These are phyloP conservation scores for Planoprotostelium fungivorum DNA, from an alignment of 78 protist species.

Conservation along the genomic window DNA sequence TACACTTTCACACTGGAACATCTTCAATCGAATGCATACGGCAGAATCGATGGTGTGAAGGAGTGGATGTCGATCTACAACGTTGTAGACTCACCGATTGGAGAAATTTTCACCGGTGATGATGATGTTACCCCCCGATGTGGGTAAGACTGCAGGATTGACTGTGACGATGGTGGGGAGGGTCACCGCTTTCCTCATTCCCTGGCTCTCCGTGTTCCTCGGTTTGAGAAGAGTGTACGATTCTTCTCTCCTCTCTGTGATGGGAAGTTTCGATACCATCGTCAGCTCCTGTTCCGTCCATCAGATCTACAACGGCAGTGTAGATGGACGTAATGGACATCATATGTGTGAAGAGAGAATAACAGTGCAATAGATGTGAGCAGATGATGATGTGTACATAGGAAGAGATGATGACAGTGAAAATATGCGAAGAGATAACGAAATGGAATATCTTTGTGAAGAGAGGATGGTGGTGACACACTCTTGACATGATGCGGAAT, in stretches of 20 bases:
- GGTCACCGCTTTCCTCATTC: neutral
- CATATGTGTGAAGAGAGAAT: too few relatives aligned
- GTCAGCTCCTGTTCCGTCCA: neutral
- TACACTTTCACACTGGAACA: neutral
- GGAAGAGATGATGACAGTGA: too few relatives aligned
- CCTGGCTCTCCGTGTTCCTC: neutral
- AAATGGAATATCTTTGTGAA: too few relatives aligned
- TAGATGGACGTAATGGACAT: too few relatives aligned
- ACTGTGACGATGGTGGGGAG: neutral
- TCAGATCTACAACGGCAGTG: neutral
- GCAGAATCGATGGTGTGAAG: neutral
- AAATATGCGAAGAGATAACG: too few relatives aligned
- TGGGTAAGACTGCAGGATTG: neutral
- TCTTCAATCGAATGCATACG: too few relatives aligned
- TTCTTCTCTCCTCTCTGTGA: neutral
- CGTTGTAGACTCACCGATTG: neutral
- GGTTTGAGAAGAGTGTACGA: neutral
- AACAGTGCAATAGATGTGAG: too few relatives aligned
- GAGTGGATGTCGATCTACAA: too few relatives aligned
- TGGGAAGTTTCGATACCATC: neutral
- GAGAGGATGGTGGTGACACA: too few relatives aligned
- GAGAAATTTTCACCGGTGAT: neutral
- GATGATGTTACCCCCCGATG: neutral
- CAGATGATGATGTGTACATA: too few relatives aligned
- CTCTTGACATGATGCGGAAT: neutral